Conservation (phyloP, 2,329 filamentous ascomycete genomes). For the Ascochyta rabiei region DNA sequence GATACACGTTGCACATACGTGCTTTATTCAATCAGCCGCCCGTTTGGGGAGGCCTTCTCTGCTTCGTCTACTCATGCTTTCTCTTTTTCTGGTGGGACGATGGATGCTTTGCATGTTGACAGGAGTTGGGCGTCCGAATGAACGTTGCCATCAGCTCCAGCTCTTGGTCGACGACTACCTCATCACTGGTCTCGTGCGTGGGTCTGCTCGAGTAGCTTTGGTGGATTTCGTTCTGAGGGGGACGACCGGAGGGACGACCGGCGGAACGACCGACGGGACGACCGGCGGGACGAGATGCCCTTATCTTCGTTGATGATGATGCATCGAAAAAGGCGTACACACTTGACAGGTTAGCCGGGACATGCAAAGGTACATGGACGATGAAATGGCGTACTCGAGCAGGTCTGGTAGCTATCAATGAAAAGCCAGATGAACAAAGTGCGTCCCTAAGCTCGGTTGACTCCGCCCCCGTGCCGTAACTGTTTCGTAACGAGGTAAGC, state of each 20-base stretch:
- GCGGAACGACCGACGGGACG: no score
- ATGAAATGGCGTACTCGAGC: slow-evolving; percentile 10
- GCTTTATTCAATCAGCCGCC: slow-evolving; percentile 26
- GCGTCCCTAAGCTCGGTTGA: slow-evolving; percentile 29
- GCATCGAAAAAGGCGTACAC: slow-evolving; percentile 7
- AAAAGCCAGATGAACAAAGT: slow-evolving; percentile 27
- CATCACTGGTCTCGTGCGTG: slow-evolving; percentile 24
- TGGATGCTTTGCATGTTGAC: slow-evolving; percentile 29
- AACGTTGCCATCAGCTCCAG: slow-evolving; percentile 27
- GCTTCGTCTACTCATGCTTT: slow-evolving; percentile 25
- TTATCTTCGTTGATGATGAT: not conserved
- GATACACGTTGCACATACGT: slow-evolving; percentile 28
- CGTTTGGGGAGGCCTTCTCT: slow-evolving; percentile 19
- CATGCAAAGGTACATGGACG: slow-evolving; percentile 13
- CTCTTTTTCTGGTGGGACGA: slow-evolving; percentile 37
- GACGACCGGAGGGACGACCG: not conserved
- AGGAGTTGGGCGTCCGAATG: slow-evolving; percentile 23
- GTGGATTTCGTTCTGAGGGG: slow-evolving; percentile 4
- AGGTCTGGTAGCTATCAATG: slow-evolving; percentile 30
- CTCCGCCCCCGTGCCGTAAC: slow-evolving; percentile 31
- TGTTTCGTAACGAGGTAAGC: slow-evolving; percentile 36
- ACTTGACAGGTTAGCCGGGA: slow-evolving; percentile 22
- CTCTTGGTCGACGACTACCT: slow-evolving; percentile 31
- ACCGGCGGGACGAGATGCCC: not conserved
- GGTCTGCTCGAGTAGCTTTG: slow-evolving; percentile 23